Percentiles rank a stretch among this genome's conserved stretches.
Conservation (phyloP, 306 rosid species). For the Cucurbita argyrosperma region DNA sequence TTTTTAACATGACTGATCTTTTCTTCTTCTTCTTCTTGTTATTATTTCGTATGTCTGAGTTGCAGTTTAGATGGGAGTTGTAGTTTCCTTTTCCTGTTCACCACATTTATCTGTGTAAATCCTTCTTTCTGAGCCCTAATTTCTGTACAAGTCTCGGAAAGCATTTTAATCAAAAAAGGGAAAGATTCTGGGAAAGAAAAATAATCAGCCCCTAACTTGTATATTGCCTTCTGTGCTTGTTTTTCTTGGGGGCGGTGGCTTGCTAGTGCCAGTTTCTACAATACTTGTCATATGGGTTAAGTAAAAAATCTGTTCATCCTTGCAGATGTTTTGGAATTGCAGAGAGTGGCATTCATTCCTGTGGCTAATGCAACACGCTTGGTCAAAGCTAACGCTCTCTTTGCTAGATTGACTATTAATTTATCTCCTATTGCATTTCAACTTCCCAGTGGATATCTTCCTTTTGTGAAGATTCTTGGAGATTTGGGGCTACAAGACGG, state of each 20-base stretch:
- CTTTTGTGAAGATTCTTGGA: conserved; percentile 68
- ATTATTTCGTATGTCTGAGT: neutral
- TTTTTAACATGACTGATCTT: neutral
- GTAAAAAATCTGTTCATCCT: conserved; percentile 5
- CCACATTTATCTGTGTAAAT: neutral
- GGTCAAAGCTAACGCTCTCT: conserved; percentile 65
- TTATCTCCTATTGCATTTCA: conserved; percentile 96
- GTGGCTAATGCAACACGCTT: conserved; percentile 93
- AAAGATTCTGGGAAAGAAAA: neutral
- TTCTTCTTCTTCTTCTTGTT: neutral
- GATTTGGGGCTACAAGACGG: conserved; percentile 82
- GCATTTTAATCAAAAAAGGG: neutral
- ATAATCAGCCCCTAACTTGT: neutral
- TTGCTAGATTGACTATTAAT: conserved; percentile 65
- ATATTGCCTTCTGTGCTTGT: neutral
- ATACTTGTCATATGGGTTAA: neutral
- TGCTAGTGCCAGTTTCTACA: neutral
- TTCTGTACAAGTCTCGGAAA: neutral
- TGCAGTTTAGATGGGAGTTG: neutral
- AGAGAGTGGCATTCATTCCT: conserved; percentile 68
- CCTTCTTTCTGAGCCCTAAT: neutral
- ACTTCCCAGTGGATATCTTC: conserved; percentile 72
- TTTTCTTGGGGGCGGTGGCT: neutral
- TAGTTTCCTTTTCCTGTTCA: neutral
- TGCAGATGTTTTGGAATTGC: conserved; percentile 59